Percentiles rank a stretch among this genome's conserved stretches.
These are phyloP conservation scores for Cryptosporidium meleagridis DNA, from an alignment of 169 alveolate species.

Conservation along the genomic window DNA sequence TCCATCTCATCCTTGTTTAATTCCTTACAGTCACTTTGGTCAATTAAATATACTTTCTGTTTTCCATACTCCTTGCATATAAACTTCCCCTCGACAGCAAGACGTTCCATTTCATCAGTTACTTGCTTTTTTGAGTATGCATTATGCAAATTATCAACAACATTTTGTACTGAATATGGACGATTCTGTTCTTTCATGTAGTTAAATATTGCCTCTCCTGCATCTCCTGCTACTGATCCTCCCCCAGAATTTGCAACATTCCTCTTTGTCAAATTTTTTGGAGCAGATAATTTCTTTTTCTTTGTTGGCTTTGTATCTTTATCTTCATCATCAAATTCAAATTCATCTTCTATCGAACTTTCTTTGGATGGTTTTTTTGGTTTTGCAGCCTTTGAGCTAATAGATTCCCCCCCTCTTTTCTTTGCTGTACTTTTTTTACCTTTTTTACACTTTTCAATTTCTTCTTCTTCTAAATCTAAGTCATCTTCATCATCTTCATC, in stretches of 20 bases:
- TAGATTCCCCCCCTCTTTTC: conserved; percentile 45
- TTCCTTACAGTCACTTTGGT: conserved; percentile 79
- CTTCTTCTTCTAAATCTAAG: conserved; percentile 48
- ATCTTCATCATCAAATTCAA: neutral
- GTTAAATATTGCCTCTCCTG: conserved; percentile 77
- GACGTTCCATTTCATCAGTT: conserved; percentile 82
- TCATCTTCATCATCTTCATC: conserved; percentile 20
- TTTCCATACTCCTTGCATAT: conserved; percentile 86
- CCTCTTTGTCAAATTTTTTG: conserved; percentile 58
- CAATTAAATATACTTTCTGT: conserved; percentile 84
- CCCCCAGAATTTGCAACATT: conserved; percentile 23
- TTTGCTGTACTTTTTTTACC: conserved; percentile 18
- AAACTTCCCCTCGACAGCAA: conserved; percentile 79
- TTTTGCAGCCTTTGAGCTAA: conserved; percentile 32
- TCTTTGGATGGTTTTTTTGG: conserved; percentile 76
- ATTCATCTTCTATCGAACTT: conserved; percentile 6
- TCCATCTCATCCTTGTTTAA: conserved; percentile 66
- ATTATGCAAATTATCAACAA: conserved; percentile 83
- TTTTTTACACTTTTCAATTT: conserved; percentile 2
- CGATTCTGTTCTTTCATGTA: conserved; percentile 84
- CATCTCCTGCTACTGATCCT: neutral
- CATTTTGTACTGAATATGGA: conserved; percentile 84
- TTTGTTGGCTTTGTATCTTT: neutral
- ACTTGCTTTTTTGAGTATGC: conserved; percentile 79
- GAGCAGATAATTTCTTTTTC: conserved; percentile 42